phyloP scores from a whole-genome alignment of 148 eudicot genomes.

The Polygonum maritimum region DNA sequence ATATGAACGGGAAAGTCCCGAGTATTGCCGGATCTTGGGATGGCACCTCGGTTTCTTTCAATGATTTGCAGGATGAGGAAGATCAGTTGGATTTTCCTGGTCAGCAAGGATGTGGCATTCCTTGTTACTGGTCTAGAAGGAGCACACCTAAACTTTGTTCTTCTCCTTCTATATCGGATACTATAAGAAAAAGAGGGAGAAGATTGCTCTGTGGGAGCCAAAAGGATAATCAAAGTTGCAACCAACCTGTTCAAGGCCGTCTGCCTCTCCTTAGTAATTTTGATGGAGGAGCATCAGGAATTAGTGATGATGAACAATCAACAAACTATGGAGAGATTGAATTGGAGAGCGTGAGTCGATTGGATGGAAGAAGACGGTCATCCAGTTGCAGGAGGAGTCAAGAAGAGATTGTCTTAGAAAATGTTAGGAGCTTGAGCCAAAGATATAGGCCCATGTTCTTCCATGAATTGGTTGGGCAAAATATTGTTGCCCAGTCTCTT shows the following conservation, averaged over 20 bases:
- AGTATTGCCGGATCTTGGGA: constrained; percentile 89
- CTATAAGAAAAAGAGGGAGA: constrained; percentile 63
- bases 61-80: constrained; percentile 60
- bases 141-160: constrained; percentile 66
- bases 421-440: constrained; percentile 68
- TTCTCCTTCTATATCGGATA: constrained; percentile 88
- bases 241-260: constrained; percentile 40
- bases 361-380: constrained; percentile 97
- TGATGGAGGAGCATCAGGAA: constrained; percentile 46
- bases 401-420: constrained; percentile 56
- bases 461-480: constrained; percentile 82
- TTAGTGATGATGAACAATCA: constrained; percentile 74
- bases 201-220: constrained; percentile 65
- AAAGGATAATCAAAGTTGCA: constrained; percentile 28
- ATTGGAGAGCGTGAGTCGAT: constrained; percentile 80
- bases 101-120: constrained; percentile 87
- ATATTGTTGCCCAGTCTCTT: constrained; percentile 74
- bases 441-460: constrained; percentile 88
- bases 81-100: constrained; percentile 64
- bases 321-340: constrained; percentile 78
- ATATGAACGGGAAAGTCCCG: constrained; percentile 38
- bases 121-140: constrained; percentile 89
- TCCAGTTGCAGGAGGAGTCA: constrained; percentile 56
- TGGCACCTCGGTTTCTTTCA: constrained; percentile 55
- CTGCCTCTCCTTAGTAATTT: constrained; percentile 63